A percentile compares a stretch with the other conserved stretches of the same genome.
These are phyloP conservation scores for Rhinocladiella similis DNA, from an alignment of 2,329 filamentous ascomycete genomes.

Conservation along the genomic window DNA sequence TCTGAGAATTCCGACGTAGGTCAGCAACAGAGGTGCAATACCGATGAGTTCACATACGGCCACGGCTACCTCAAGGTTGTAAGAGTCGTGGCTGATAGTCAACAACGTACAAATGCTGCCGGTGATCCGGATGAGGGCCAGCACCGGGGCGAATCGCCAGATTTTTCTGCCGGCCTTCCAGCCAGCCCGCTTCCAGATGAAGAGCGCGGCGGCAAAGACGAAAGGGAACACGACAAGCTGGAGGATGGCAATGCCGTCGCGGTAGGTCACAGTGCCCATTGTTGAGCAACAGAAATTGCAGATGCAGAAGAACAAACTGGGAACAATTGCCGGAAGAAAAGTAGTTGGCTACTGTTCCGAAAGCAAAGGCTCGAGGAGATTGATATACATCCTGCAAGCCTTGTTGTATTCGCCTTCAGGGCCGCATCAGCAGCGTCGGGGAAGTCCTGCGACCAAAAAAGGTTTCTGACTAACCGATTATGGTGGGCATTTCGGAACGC, in stretches of 20 bases:
- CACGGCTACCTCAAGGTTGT: not conserved
- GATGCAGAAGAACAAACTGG: not conserved
- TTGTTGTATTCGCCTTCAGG: no score
- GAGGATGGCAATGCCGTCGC: not conserved
- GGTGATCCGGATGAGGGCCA: not conserved
- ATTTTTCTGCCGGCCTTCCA: not conserved
- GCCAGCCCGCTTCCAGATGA: not conserved
- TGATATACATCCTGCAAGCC: no score
- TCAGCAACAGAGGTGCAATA: not conserved
- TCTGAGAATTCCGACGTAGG: not conserved
- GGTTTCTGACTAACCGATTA: no score
- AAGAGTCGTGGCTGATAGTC: not conserved
- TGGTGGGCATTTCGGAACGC: no score
- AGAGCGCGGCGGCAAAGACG: not conserved
- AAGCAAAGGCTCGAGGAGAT: no score
- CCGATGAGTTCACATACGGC: not conserved
- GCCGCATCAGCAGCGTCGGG: no score
- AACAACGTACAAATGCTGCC: not conserved
- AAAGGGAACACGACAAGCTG: not conserved
- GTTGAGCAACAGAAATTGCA: not conserved
- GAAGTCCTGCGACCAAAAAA: no score
- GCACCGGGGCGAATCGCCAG: not conserved
- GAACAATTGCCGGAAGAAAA: no score
- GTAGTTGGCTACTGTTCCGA: no score
- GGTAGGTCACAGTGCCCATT: not conserved